These are phyloP conservation scores for Symbiodinium pilosum DNA, from an alignment of 73 alveolate genomes.

Conservation along the genomic window DNA sequence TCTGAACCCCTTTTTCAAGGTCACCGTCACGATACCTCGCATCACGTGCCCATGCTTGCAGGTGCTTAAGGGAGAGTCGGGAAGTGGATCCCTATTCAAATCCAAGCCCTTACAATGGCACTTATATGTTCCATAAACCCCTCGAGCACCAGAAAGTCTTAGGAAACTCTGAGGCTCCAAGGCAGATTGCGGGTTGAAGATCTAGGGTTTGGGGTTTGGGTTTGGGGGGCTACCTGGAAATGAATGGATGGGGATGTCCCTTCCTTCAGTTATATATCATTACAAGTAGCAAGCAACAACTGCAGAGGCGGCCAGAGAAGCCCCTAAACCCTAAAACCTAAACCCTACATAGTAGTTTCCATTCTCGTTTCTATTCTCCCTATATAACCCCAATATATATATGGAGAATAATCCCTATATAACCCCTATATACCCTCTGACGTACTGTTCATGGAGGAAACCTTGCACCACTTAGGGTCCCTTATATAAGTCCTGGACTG, in stretches of 20 bases:
- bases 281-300: background rate
- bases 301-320: background rate
- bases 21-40: too few species aligned
- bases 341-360: background rate
- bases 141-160: background rate
- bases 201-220: background rate
- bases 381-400: too few species aligned
- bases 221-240: background rate
- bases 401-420: too few species aligned
- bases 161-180: background rate
- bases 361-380: background rate
- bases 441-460: too few species aligned
- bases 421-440: too few species aligned
- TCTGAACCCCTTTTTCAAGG: too few species aligned
- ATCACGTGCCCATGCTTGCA: background rate
- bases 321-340: background rate
- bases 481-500: too few species aligned
- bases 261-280: too few species aligned
- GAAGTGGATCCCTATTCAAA: background rate
- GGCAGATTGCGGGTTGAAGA: background rate
- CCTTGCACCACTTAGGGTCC: too few species aligned
- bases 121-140: background rate
- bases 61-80: background rate
- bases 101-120: background rate
- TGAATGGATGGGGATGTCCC: background rate